phyloP scores from a whole-genome alignment of 371 early-diverging fungal genomes.

The Mucor plumbeus region DNA sequence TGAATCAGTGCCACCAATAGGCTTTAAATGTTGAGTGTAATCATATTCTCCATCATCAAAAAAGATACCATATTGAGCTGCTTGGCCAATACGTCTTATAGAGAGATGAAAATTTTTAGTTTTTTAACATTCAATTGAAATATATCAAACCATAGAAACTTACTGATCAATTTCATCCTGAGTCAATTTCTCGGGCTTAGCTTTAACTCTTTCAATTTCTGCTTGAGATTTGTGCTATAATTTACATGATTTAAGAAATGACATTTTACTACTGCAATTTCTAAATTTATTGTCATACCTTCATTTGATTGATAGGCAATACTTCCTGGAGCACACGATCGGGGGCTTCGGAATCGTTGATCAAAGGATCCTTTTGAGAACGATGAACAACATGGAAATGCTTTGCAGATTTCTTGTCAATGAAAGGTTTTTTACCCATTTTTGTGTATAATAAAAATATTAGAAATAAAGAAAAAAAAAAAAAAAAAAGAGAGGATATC shows the following conservation, averaged over 20 bases:
- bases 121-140: not conserved
- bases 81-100: slow-evolving; percentile 66
- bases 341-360: slow-evolving; percentile 81
- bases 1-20: slow-evolving; percentile 89
- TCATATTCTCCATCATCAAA: slow-evolving; percentile 91
- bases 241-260: too few relatives aligned
- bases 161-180: slow-evolving; percentile 60
- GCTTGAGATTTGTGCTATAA: slow-evolving; percentile 47
- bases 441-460: not conserved
- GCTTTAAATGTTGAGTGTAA: slow-evolving; percentile 90
- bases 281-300: slow-evolving; percentile 43
- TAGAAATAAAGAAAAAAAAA: slow-evolving; percentile 12
- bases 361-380: slow-evolving; percentile 93
- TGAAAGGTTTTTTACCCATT: slow-evolving; percentile 85
- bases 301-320: slow-evolving; percentile 69
- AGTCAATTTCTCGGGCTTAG: slow-evolving; percentile 40
- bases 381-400: slow-evolving; percentile 92
- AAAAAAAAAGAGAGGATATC: slow-evolving; percentile 9
- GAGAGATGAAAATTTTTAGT: not conserved
- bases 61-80: slow-evolving; percentile 86
- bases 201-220: slow-evolving; percentile 41
- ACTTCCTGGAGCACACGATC: slow-evolving; percentile 85
- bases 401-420: slow-evolving; percentile 83
- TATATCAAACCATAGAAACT: not conserved
- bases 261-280: not conserved